These are phyloP conservation scores for Jimgerdemannia flammicorona DNA, from an alignment of 192 early-diverging fungal species.

Conservation along the genomic window DNA sequence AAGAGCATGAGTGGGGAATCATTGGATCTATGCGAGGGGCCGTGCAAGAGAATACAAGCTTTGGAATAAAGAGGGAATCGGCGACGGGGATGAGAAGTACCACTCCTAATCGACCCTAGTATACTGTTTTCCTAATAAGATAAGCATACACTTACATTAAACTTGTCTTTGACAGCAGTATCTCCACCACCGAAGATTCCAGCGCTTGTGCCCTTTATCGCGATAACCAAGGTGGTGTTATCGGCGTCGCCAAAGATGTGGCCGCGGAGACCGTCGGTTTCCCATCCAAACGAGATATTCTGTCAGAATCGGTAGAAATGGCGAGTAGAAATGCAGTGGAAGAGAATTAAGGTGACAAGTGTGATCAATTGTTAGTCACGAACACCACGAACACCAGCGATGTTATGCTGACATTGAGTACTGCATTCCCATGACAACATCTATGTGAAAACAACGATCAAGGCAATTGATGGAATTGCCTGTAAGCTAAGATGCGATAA, in stretches of 20 bases:
- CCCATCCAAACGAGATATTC: constrained; percentile 64
- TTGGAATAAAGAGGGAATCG: not conserved
- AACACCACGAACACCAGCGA: too few relatives aligned
- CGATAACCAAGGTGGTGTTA: constrained; percentile 50
- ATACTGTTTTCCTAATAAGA: not conserved
- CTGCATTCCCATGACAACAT: too few relatives aligned
- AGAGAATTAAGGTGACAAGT: not conserved
- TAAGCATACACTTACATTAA: constrained; percentile 44
- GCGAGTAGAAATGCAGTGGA: too few relatives aligned
- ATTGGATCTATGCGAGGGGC: too few relatives aligned
- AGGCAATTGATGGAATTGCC: not conserved
- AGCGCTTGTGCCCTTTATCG: constrained; percentile 71
- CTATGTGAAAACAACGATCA: too few relatives aligned
- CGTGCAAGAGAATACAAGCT: too few relatives aligned
- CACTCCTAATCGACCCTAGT: not conserved
- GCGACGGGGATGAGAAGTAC: too few relatives aligned
- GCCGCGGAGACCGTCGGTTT: constrained; percentile 70
- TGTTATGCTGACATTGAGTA: too few relatives aligned
- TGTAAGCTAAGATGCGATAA: not conserved
- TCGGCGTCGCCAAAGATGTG: constrained; percentile 77
- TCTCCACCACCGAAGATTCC: constrained; percentile 59
- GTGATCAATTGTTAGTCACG: not conserved
- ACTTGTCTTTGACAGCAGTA: constrained; percentile 68
- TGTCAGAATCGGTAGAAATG: not conserved
- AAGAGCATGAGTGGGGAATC: too few relatives aligned